Base-by-base conservation (phyloP, 106 monocot species). In the Cymbidium sinense region DNA sequence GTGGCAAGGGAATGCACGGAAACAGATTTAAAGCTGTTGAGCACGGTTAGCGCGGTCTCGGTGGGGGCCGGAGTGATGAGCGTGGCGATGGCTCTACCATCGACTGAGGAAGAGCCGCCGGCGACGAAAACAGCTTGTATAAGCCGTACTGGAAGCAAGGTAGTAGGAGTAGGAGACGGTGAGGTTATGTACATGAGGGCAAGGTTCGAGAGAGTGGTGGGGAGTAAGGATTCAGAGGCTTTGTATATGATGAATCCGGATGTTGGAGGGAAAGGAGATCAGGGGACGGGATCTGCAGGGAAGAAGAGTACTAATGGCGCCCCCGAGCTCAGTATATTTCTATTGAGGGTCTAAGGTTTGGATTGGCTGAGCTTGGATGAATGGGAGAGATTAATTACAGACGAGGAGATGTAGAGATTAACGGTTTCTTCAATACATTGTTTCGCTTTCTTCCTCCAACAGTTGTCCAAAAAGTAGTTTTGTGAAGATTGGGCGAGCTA, bases 181-280 rank as follows among this genome's bases (percentile, higher is more conserved):
- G 90, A 84, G 74, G 72, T 82, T 30, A 82, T 86, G 88, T 86
- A 78, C 61, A 88, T 85, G 88, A 77, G 88, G 47, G 91, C 91
- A 0, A 88, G 77, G 74, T 90, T 90, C 50, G 87, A 90, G 78
- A 72, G 87, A 61, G 87, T 87, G 44, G 81, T 85, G 44, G 91
- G 84, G 27, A 75, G 81, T 18, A 85, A 50, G 35, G 86, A 88
- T 44, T 91, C 91, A 0, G 91, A 91, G 76, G 88, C 88, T 25
- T 79, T 91, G 27, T 91, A 91, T 64, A 84, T 91, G 91, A 86
- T 91, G 50, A 91, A 70, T 69, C 91, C 91, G 0, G 91, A 88
- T 15, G n/a, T 20, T 18, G 0, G 70, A 27, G 17, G 54, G 65
- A 31, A 64, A 51, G 77, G 84, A 18, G 77, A 47, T 13, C 79